Percentiles rank a stretch among this genome's conserved stretches.
Conservation (phyloP, 2,329 filamentous ascomycete species). For the Tothia fuscella region DNA sequence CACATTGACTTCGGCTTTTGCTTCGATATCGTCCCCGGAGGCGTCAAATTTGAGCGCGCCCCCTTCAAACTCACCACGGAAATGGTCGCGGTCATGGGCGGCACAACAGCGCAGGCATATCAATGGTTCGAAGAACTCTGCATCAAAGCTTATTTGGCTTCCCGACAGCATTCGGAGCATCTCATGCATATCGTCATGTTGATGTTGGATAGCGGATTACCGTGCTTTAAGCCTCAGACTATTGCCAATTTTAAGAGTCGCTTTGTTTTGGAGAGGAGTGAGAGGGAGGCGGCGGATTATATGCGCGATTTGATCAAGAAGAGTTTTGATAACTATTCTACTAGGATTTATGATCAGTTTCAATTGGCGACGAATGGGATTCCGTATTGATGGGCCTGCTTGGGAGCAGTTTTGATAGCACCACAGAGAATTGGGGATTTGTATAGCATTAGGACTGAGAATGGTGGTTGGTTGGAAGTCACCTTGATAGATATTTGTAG, state of each 20-base stretch:
- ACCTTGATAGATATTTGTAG: too few species aligned
- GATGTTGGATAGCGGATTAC: slow-evolving; percentile 93
- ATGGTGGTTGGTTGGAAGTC: too few species aligned
- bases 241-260: slow-evolving; percentile 84
- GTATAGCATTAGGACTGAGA: too few species aligned
- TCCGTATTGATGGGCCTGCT: too few species aligned
- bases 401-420: too few species aligned
- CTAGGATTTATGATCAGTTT: slow-evolving; percentile 94
- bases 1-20: slow-evolving; percentile 99
- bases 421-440: too few species aligned
- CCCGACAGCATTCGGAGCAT: slow-evolving; percentile 76
- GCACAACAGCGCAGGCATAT: slow-evolving; percentile 76
- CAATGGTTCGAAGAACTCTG: slow-evolving; percentile 94
- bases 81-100: slow-evolving; percentile 99
- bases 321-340: slow-evolving; percentile 83
- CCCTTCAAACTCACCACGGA: slow-evolving; percentile 96
- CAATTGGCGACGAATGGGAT: slow-evolving; percentile 96
- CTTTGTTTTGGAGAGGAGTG: slow-evolving; percentile 83
- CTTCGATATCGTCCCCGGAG: slow-evolving; percentile 95
- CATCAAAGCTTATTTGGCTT: slow-evolving; percentile 87
- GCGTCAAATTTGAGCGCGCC: slow-evolving; percentile 93
- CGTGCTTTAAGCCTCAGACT: slow-evolving; percentile 95
- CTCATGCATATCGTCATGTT: slow-evolving; percentile 78
- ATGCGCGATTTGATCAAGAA: slow-evolving; percentile 82
- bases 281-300: slow-evolving; percentile 88